Evolutionary conservation across 2,329 filamentous ascomycete genomes (phyloP), one percentile per base, ranked within the genome.

Genomic region (Fusarium tricinctum): DNA sequence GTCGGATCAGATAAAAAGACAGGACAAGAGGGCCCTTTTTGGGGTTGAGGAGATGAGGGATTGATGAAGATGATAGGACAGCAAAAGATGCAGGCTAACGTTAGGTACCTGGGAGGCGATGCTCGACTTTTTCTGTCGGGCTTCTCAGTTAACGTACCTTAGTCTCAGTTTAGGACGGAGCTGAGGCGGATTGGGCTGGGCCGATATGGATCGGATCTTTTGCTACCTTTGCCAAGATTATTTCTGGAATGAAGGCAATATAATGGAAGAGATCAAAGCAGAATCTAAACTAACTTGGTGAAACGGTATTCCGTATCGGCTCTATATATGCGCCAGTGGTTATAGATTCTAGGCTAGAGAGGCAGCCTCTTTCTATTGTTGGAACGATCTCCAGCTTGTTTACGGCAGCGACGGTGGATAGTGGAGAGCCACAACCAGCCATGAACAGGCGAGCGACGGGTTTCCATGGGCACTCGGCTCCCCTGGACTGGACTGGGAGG

Each of bases 301-400:
- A 33, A 32, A 45, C 20, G 23, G 23, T 45, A 40, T 20, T 8
- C 30, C 26, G 26, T 30, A 42, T 22, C 23, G 48, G 46, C 45
- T 43, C 39, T 19, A 17, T 10, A 38, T 38, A 42, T 46, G 43
- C 44, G 44, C 33, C 46, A 38, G 50, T 52, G 43, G 60, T 65
- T 64, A 64, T 59, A 65, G 59, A 65, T 44, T 42, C 47, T 30
- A 44, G 47, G 45, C 51, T 63, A 66, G 46, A 61, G 65, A 69
- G 61, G 66, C 55, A 69, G 50, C 66, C 66, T 57, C 47, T 35
- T 64, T 62, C 66, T 68, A 68, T 69, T 69, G 66, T 69, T 69
- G 66, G 66, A 66, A 66, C 50, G 19, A 45, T 48, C 39, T 38
- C 35, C 35, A 38, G 35, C 35, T 60, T 70, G 57, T 69, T 70